phyloP scores from a whole-genome alignment of 2,329 filamentous ascomycete species.

The Hysterium pulicare region DNA sequence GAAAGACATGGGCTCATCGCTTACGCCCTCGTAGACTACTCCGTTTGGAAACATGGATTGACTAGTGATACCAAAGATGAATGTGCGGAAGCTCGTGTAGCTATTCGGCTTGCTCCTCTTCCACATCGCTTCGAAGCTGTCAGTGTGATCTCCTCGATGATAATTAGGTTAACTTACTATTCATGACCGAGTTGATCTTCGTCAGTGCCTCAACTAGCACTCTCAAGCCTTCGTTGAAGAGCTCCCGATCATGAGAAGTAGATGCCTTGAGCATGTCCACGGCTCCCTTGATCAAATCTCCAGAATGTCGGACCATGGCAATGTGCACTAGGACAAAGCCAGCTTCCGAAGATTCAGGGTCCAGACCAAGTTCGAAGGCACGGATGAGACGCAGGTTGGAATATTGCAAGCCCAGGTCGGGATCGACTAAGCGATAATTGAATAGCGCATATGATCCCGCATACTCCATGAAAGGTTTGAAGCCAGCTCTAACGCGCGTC shows the following conservation, averaged over 20 bases:
- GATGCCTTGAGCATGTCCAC: slow-evolving; percentile 61
- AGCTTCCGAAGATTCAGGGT: slow-evolving; percentile 83
- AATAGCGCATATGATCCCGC: slow-evolving; percentile 61
- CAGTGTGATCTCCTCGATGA: slow-evolving; percentile 2
- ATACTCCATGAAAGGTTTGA: slow-evolving; percentile 92
- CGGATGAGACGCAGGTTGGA: slow-evolving; percentile 76
- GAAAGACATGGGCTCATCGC: slow-evolving; percentile 73
- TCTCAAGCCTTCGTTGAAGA: slow-evolving; percentile 56
- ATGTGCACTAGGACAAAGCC: slow-evolving; percentile 96
- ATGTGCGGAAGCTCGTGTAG: slow-evolving; percentile 89
- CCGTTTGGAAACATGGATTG: slow-evolving; percentile 94
- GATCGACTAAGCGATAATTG: slow-evolving; percentile 61
- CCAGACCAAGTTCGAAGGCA: slow-evolving; percentile 85
- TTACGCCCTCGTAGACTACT: slow-evolving; percentile 83
- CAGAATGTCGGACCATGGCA: slow-evolving; percentile 89
- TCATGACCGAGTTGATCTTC: slow-evolving; percentile 77
- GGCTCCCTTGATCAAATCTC: slow-evolving; percentile 69
- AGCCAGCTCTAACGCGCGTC: slow-evolving; percentile 53
- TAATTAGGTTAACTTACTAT: slow-evolving; percentile 47
- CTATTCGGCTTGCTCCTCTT: slow-evolving; percentile 75
- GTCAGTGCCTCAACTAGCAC: slow-evolving; percentile 59
- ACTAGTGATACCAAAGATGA: slow-evolving; percentile 93
- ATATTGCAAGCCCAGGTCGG: slow-evolving; percentile 53
- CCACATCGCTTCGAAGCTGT: slow-evolving; percentile 68
- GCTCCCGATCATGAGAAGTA: slow-evolving; percentile 43